Evolutionary conservation across 768 basidiomycete genomes (phyloP), one percentile per base, ranked within the genome.

Genomic region (Podaxis mareebaensis): DNA sequence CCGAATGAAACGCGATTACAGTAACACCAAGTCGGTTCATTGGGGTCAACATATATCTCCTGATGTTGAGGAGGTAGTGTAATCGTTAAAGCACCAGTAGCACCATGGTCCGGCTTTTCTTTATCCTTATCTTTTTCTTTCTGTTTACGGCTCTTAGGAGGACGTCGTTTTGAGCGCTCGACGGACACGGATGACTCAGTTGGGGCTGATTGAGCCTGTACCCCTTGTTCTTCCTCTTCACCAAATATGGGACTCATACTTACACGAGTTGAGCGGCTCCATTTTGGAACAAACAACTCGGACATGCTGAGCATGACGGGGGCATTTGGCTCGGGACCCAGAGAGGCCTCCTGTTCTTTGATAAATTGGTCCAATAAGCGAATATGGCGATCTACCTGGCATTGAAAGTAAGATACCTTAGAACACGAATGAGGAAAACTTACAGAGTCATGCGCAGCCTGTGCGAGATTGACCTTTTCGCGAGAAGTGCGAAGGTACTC

Each of bases 1-100:
- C 94, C 95, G 71, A 85, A 94, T 20, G 90, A 92, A 36, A 87
- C 84, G 65, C 88, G 81, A 67, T 90, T 81, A 74, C 95, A 96
- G 71, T 87, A 89, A 73, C 95, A 96, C 73, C 92, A 97, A 38
- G 84, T 76, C 55, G 70, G 76, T 71, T 92, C 87, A 64, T 78
- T 78, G 38, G 81, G 78, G 67, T 84, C 79, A 66, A 70, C 44
- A 39, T 30, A 46, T 11, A 49, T 5, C 62, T 61, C 39, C 60
- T 67, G 33, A 68, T 69, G 70, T 39, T 70, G 69, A 5, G 76
- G 73, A 46, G 78, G 78, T 53, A 78, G 64, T 13, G 75, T 79
- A 54, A 81, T 77, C 53, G 71, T 80, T 49, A 79, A 66, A 20
- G 74, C 67, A 30, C 65, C 56, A 4, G 67, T 12, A 1, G 30